Base-by-base conservation (phyloP, 495 filamentous ascomycete species). In the Bacidia rubella region DNA sequence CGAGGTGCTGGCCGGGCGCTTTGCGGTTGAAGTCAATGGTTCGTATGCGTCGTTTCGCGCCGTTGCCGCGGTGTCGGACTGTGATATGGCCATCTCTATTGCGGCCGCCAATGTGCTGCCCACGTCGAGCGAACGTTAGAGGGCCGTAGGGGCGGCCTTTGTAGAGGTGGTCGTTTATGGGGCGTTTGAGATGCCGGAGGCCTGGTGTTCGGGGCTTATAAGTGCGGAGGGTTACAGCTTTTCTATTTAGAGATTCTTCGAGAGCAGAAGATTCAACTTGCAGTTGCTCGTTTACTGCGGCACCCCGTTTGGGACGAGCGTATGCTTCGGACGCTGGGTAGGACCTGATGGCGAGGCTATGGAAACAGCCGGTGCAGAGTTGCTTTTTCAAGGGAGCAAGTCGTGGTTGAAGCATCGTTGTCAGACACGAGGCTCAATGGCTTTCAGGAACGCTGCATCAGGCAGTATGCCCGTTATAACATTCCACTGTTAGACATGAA, bases 151-250 rank as follows among this genome's bases (percentile, higher is more conserved):
- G 87, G 39, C 89, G 76, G 44, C 89, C 90, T 71, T 93, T 95
- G 83, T 85, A 96, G 26, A 98, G 73, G 65, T 97, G 93, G 57
- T 96, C 92, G 68, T 95, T 95, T 63, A 96, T 82, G 10, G 92
- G 87, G 17, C 92, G 76, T 54, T 80, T 82, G 51, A 98, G 72
- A 75, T 98, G 93, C 54, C 92, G 83, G 39, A 95, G 63, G 77
- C 92, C 93, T 39, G 92, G 92, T 10, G 93, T 98, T 49, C 87
- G 83, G 35, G 92, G 92, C 66, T 87, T 97, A 64, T 98, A 98
- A 38, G 82, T 90, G 55, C 86, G 80, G 66, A 95, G 11, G 17
- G 51, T 58, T 12, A 53, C 26, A 11, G 35, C 52, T 39, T 41
- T 47, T 29, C 47, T 51, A 11, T 58, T 47, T 52, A 50, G 45